Conservation (phyloP, 169 alveolate species). For the Cardiosporidium cionae region DNA sequence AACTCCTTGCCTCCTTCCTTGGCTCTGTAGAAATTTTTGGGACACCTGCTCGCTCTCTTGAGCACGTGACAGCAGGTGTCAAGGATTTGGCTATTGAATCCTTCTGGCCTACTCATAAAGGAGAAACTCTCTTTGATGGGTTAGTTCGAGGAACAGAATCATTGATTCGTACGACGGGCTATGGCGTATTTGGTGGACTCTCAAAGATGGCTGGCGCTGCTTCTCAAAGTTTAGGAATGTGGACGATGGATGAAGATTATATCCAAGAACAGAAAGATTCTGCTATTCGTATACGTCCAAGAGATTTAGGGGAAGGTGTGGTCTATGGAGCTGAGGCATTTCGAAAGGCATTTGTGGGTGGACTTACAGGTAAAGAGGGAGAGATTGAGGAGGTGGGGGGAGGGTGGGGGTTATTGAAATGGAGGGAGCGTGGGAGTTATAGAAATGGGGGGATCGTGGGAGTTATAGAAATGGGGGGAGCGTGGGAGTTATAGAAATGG, state of each 20-base stretch:
- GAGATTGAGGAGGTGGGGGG: not conserved
- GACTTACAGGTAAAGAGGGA: constrained; percentile 42
- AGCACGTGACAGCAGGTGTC: constrained; percentile 35
- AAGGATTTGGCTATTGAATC: constrained; percentile 33
- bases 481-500: too few relatives aligned
- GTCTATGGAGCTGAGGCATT: constrained; percentile 53
- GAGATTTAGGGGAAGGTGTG: constrained; percentile 50
- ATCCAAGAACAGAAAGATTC: constrained; percentile 42
- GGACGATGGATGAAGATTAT: constrained; percentile 50
- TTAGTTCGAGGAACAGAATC: constrained; percentile 43
- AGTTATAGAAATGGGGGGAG: too few relatives aligned
- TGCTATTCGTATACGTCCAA: constrained; percentile 45
- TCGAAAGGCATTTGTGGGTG: constrained; percentile 52
- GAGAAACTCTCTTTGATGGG: constrained; percentile 45
- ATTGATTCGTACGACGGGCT: constrained; percentile 49
- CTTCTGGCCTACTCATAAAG: constrained; percentile 25
- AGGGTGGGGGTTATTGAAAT: too few relatives aligned
- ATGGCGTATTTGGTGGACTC: constrained; percentile 52
- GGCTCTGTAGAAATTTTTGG: constrained; percentile 14
- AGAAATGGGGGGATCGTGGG: too few relatives aligned
- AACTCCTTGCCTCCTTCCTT: not conserved
- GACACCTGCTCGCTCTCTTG: constrained; percentile 32
- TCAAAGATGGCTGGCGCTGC: constrained; percentile 56
- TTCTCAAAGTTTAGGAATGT: constrained; percentile 48
- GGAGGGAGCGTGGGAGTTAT: too few relatives aligned